Percentiles rank a stretch among this genome's conserved stretches.
These are phyloP conservation scores for Quercus ilex DNA, from an alignment of 306 rosid genomes.

Conservation along the genomic window DNA sequence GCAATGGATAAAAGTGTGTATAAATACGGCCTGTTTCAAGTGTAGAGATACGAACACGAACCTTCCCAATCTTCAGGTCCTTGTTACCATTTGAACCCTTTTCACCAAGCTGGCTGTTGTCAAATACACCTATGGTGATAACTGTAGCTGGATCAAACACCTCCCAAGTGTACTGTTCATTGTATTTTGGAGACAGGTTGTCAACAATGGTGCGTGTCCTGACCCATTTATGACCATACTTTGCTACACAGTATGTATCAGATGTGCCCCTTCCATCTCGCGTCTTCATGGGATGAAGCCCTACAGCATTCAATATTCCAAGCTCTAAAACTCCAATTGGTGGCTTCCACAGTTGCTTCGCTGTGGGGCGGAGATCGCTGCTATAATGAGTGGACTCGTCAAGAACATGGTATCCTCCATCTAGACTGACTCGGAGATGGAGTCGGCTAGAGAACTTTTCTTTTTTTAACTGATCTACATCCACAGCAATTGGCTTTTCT, in stretches of 20 bases:
- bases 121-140: slow-evolving; percentile 46
- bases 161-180: slow-evolving; percentile 59
- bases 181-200: slow-evolving; percentile 38
- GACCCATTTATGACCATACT: slow-evolving; percentile 56
- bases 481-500: slow-evolving; percentile 40
- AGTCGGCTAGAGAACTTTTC: slow-evolving; percentile 47
- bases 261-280: slow-evolving; percentile 42
- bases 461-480: slow-evolving; percentile 38
- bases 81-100: slow-evolving; percentile 29
- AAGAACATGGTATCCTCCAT: slow-evolving; percentile 60
- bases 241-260: slow-evolving; percentile 49
- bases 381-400: slow-evolving; percentile 59
- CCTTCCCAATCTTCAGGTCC: slow-evolving; percentile 50
- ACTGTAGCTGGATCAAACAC: slow-evolving; percentile 59
- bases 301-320: slow-evolving; percentile 41
- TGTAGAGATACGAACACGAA: slow-evolving; percentile 45
- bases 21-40: slow-evolving; percentile 52
- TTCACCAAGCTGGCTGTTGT: slow-evolving; percentile 45
- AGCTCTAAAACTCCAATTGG: slow-evolving; percentile 47
- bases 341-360: slow-evolving; percentile 50
- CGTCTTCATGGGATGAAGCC: slow-evolving; percentile 49
- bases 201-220: slow-evolving; percentile 46
- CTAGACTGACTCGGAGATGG: slow-evolving; percentile 52
- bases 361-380: slow-evolving; percentile 49
- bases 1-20: slow-evolving; percentile 47